A percentile compares a stretch with the other conserved stretches of the same genome.
Conservation (phyloP, 2,329 filamentous ascomycete species). For the Neofusicoccum laricinum region DNA sequence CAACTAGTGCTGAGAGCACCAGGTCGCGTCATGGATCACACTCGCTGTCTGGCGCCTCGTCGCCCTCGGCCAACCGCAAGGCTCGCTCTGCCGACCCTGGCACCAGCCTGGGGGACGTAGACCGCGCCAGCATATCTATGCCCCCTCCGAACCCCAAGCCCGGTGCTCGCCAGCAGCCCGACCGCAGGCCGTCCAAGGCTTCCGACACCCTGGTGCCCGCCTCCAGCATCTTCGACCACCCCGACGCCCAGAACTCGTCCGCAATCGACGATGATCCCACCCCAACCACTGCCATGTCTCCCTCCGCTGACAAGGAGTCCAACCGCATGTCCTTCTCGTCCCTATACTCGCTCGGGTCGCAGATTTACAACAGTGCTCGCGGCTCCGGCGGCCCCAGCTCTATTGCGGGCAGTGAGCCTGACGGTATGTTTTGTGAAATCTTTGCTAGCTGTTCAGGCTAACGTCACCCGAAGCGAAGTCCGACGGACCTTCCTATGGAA, state of each 20-base stretch:
- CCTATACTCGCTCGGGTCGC: constrained; percentile 66
- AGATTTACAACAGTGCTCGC: constrained; percentile 52
- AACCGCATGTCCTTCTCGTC: constrained; percentile 73
- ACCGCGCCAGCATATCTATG: constrained; percentile 63
- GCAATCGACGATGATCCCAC: constrained; percentile 47
- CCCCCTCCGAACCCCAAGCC: constrained; percentile 51
- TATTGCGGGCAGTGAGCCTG: constrained; percentile 43
- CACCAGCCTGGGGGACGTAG: constrained; percentile 56
- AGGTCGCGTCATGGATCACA: constrained; percentile 35
- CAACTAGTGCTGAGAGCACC: constrained; percentile 38
- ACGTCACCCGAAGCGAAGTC: constrained; percentile 25
- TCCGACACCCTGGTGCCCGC: constrained; percentile 37
- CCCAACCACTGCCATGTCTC: constrained; percentile 48
- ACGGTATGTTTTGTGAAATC: constrained; percentile 30
- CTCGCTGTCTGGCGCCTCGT: constrained; percentile 48
- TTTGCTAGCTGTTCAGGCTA: constrained; percentile 2
- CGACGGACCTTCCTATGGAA: constrained; percentile 25
- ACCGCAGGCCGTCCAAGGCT: constrained; percentile 40
- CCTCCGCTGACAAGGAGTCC: constrained; percentile 43
- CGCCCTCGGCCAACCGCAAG: constrained; percentile 47
- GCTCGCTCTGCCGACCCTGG: constrained; percentile 59
- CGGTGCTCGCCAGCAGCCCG: constrained; percentile 43
- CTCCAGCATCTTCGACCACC: constrained; percentile 20
- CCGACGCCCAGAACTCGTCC: constrained; percentile 37
- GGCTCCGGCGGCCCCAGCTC: constrained; percentile 47